These are phyloP conservation scores for Zostera marina DNA, from an alignment of 116 monocot genomes.

Conservation along the genomic window DNA sequence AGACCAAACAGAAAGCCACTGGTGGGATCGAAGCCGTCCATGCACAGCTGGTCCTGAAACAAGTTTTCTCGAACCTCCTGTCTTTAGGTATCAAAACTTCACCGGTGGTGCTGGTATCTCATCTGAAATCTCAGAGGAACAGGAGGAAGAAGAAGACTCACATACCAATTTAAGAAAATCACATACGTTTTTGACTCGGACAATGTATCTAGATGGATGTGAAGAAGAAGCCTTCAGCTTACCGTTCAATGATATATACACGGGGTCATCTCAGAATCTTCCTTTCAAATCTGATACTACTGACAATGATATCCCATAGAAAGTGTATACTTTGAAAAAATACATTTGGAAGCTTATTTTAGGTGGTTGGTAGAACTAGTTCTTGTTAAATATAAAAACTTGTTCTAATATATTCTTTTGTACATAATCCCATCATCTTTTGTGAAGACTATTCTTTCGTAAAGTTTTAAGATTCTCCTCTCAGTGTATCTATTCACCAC, in stretches of 20 bases:
- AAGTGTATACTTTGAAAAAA: background rate
- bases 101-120: conserved; percentile 6
- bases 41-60: conserved; percentile 6
- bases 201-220: conserved; percentile 36
- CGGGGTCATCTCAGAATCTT: conserved; percentile 17
- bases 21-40: conserved; percentile 35
- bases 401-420: background rate
- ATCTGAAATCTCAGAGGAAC: conserved; percentile 14
- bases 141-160: conserved; percentile 1
- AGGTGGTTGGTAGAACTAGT: background rate
- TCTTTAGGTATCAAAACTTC: conserved; percentile 12
- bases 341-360: background rate
- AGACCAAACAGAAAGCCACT: conserved; percentile 10
- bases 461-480: too few species aligned
- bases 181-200: conserved; percentile 23
- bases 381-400: background rate
- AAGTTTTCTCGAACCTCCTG: conserved; percentile 60
- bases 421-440: conserved; percentile 1
- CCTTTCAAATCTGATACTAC: conserved; percentile 37
- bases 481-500: too few species aligned
- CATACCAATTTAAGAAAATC: conserved; percentile 9
- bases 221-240: conserved; percentile 30
- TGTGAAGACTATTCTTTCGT: background rate
- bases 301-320: background rate
- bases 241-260: conserved; percentile 38